Evolutionary conservation across 768 basidiomycete species (phyloP).

Genomic region (Cyclocybe cylindracea): DNA sequence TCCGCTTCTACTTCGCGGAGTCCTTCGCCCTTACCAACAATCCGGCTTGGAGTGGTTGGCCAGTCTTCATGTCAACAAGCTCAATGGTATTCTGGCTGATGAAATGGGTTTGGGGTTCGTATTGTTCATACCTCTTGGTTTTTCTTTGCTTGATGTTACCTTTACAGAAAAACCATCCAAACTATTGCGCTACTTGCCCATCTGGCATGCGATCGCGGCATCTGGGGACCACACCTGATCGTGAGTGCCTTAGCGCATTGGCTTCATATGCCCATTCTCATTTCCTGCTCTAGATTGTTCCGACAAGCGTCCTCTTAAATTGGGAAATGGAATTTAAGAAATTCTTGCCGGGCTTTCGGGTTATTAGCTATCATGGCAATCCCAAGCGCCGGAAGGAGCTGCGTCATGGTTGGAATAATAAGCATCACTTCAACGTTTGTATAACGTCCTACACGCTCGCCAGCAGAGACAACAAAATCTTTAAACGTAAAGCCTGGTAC

Average conservation of each 20-base stretch:
- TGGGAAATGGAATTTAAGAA: constrained; percentile 99
- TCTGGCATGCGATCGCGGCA: constrained; percentile 85
- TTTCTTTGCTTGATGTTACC: not conserved
- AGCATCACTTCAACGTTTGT: constrained; percentile 89
- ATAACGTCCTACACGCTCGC: constrained; percentile 94
- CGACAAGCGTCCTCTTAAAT: constrained; percentile 91
- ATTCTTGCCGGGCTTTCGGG: constrained; percentile 86
- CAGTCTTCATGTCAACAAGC: constrained; percentile 75
- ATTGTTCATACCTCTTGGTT: not conserved
- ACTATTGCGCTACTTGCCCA: constrained; percentile 94
- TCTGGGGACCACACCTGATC: constrained; percentile 93
- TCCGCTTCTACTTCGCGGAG: constrained; percentile 80
- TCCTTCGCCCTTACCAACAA: constrained; percentile 90
- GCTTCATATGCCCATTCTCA: constrained; percentile 1
- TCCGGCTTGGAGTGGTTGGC: constrained; percentile 94
- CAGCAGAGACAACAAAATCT: constrained; percentile 87
- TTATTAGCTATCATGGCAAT: constrained; percentile 88
- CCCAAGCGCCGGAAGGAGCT: constrained; percentile 89
- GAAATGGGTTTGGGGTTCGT: constrained; percentile 94
- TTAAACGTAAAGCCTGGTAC: constrained; percentile 92
- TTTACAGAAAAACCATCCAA: constrained; percentile 87
- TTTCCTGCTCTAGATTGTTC: constrained; percentile 63
- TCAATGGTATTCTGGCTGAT: constrained; percentile 87
- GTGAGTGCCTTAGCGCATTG: constrained; percentile 33
- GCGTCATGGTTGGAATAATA: constrained; percentile 89